Conservation (phyloP, 1,284 basidiomycete species). For the Ustilago xerochloae region DNA sequence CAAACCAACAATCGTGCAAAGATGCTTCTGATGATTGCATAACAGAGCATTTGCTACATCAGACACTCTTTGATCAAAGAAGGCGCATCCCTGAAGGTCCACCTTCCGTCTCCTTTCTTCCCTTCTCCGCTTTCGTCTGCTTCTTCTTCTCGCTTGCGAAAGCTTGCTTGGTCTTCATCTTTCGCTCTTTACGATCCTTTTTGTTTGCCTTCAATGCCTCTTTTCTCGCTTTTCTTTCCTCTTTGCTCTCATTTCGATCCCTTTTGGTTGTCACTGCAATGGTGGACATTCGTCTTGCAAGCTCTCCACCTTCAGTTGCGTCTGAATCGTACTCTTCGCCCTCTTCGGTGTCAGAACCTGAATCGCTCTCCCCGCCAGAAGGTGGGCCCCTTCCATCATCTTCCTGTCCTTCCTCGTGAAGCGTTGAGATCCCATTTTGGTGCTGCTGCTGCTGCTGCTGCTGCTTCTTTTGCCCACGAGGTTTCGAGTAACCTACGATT, state of each 20-base stretch:
- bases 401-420: slow-evolving; percentile 8
- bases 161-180: slow-evolving; percentile 54
- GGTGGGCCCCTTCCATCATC: slow-evolving; percentile 33
- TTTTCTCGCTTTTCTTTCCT: slow-evolving; percentile 89
- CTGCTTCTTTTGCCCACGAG: slow-evolving; percentile 25
- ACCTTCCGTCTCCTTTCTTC: slow-evolving; percentile 50
- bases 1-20: background rate
- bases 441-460: no score
- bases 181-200: slow-evolving; percentile 53
- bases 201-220: slow-evolving; percentile 78
- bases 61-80: slow-evolving; percentile 6
- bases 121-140: slow-evolving; percentile 50
- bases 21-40: background rate
- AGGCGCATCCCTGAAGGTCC: slow-evolving; percentile 47
- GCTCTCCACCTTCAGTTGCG: slow-evolving; percentile 34
- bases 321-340: slow-evolving; percentile 39
- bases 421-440: background rate
- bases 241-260: slow-evolving; percentile 76
- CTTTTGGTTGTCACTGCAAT: slow-evolving; percentile 40
- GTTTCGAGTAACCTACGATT: slow-evolving; percentile 57
- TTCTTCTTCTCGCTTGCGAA: slow-evolving; percentile 58
- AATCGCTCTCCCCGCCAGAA: slow-evolving; percentile 12
- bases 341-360: slow-evolving; percentile 40
- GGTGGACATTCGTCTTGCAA: slow-evolving; percentile 17
- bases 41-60: background rate